Base-by-base conservation (phyloP, 1,139 yeast species). In the Sugiyamaella novakii region DNA sequence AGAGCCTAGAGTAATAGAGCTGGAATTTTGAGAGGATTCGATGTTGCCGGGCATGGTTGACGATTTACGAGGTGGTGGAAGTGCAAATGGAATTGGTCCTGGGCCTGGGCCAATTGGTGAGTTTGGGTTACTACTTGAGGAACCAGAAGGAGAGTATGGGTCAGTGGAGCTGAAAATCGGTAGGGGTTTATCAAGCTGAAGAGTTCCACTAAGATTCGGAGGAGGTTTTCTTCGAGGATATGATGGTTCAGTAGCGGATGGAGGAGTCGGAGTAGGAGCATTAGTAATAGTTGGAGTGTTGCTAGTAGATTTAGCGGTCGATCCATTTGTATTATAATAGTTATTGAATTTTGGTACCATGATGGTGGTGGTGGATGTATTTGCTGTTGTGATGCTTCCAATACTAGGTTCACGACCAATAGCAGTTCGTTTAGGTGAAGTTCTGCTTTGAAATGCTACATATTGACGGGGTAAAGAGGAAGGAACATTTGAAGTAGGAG, bases 361-460 rank as follows among this genome's bases (percentile, higher is more conserved):
- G 19, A 28, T 8, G 33, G 15, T 18, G 17, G 22, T 8, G 14
- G 12, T 18, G 30, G 37, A 12, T 15, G 8, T 21, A 18, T 33
- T 7, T 14, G 36, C 7, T 8, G n/a, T 34, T n/a, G 37, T 15
- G 37, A 14, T 34, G 11, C 25, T 21, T 5, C 10, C 19, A 6
- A 8, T n/a, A 14, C 14, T 19, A 19, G 25, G 4, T 8, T 18
- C 37, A 18, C 25, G n/a, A 14, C 37, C 37, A 3, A 29, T n/a
- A 14, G 34, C 17, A 18, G 36, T 17, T 12, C 46, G 47, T 15
- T 44, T 42, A 18, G 50, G 38, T 18, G 53, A 41, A 24, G 51
- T 30, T 37, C 47, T 3, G 41, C 52, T 41, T 43, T 52, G 48
- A 11, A 48, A 48, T 5, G 44, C 50, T 45, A 34, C 49, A 49